phyloP scores from a whole-genome alignment of 176 grass and related monocot species.

The Thalia dealbata region DNA sequence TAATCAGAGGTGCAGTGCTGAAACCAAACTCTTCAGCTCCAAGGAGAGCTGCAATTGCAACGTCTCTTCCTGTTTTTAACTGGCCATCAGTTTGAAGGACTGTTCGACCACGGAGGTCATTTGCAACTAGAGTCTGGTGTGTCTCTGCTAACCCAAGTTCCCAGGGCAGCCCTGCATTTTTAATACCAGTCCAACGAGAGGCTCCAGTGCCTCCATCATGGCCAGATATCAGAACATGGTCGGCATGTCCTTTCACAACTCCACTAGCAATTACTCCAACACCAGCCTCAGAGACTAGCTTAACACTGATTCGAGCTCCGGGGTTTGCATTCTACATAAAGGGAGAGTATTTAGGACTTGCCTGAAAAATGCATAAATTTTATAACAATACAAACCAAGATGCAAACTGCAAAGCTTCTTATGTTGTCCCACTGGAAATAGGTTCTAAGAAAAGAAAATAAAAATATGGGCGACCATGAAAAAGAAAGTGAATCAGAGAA shows the following conservation, averaged over 20 bases:
- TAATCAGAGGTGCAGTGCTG: slow-evolving; percentile 94
- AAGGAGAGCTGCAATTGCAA: slow-evolving; percentile 87
- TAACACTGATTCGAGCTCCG: slow-evolving; percentile 76
- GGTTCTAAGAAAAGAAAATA: neutral
- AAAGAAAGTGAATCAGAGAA: neutral
- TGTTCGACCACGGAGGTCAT: slow-evolving; percentile 85
- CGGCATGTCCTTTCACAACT: slow-evolving; percentile 94
- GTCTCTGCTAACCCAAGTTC: slow-evolving; percentile 97
- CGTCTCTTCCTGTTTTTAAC: slow-evolving; percentile 95
- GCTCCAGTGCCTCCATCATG: slow-evolving; percentile 96
- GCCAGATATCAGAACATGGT: slow-evolving; percentile 95
- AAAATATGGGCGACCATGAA: neutral
- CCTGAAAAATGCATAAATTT: neutral
- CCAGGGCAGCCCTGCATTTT: slow-evolving; percentile 99
- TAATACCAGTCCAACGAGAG: slow-evolving; percentile 97
- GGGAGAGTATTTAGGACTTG: slow-evolving; percentile 22
- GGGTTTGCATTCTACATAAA: slow-evolving; percentile 81
- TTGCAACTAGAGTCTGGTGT: slow-evolving; percentile 93
- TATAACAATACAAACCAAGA: neutral
- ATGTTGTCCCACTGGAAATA: neutral
- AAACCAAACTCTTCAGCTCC: slow-evolving; percentile 99
- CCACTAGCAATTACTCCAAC: slow-evolving; percentile 94
- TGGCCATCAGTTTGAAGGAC: slow-evolving; percentile 95
- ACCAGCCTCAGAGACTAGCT: slow-evolving; percentile 89
- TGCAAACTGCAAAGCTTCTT: neutral